Evolutionary conservation across 1,284 basidiomycete genomes (phyloP), one percentile per base, ranked within the genome.

Genomic region (Cystodermella granulosa): DNA sequence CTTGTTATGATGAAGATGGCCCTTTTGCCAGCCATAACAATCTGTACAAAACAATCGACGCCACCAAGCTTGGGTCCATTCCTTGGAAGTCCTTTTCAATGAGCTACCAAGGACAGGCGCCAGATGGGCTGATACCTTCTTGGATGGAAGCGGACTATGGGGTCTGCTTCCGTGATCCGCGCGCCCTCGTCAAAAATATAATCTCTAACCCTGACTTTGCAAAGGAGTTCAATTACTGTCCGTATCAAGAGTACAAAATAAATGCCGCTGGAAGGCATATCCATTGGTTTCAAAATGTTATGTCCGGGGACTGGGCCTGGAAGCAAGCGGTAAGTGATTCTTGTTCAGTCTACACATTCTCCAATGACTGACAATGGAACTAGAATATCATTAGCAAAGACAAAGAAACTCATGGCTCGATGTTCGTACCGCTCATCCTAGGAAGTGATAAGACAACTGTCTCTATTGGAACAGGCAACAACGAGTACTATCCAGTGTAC

Each of bases 371-470:
- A 5, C 14, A 47, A 21, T 5, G 8, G 28, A 31, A 43, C 13
- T 46, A 56, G 54, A 51, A 57, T 36, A 43, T 31, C 14, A 49
- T 62, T 38, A 52, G 55, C 3, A 11, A 49, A 13, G 57, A 65
- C 24, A 28, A 35, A 13, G 8, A 28, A 1, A 57, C 45, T 5
- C 49, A 57, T 46, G 65, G 64, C 4, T 47, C 62, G 1, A 58
- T 51, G 5, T 63, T 66, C 38, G 51, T 60, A 16, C 63, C 65
- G 1, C 46, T 67, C 14, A 63, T 72, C 14, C 49, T 66, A 1
- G 62, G 66, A 0, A 65, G 63, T 34, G 59, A 71, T 50, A 71
- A 71, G 46, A 71, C 60, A 0, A 67, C 65, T 0, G 28, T 31
- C n/a, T 31, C 28, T 11, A 31, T 31, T 31, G 28, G 11, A 31